Conservation (phyloP, 768 basidiomycete genomes). For the Dictyophora rubrovolvata region DNA sequence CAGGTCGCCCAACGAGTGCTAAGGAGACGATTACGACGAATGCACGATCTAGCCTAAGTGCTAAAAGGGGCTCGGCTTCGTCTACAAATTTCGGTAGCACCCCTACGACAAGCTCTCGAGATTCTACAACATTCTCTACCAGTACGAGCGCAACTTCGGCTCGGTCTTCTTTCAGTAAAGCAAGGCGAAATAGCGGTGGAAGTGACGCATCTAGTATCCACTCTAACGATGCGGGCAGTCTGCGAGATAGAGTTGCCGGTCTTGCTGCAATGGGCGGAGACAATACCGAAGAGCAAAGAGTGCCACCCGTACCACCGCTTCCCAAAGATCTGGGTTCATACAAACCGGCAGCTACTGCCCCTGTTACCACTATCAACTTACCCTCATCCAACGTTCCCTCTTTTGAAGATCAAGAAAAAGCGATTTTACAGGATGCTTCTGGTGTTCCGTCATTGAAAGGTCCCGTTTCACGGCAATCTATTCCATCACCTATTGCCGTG, state of each 20-base stretch:
- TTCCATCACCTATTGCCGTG: conserved; percentile 22
- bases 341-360: conserved; percentile 50
- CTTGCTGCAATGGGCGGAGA: conserved; percentile 48
- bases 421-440: conserved; percentile 44
- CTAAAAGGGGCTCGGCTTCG: conserved; percentile 82
- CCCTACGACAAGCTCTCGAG: conserved; percentile 64
- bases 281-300: conserved; percentile 46
- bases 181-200: conserved; percentile 70
- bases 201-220: conserved; percentile 76
- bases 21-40: conserved; percentile 10
- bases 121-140: conserved; percentile 75
- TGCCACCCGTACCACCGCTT: conserved; percentile 90
- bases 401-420: conserved; percentile 36
- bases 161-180: conserved; percentile 59
- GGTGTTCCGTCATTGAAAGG: conserved; percentile 21
- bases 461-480: conserved; percentile 21
- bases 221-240: conserved; percentile 50
- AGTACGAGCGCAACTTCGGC: conserved; percentile 72
- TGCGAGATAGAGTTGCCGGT: conserved; percentile 60
- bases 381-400: conserved; percentile 36
- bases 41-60: conserved; percentile 65
- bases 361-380: conserved; percentile 42
- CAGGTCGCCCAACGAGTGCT: conserved; percentile 5
- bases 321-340: conserved; percentile 82
- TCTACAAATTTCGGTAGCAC: conserved; percentile 80